Percentiles rank a stretch among this genome's conserved stretches.
These are phyloP conservation scores for Paecilomyces formosus DNA, from an alignment of 2,329 filamentous ascomycete genomes.

Conservation along the genomic window DNA sequence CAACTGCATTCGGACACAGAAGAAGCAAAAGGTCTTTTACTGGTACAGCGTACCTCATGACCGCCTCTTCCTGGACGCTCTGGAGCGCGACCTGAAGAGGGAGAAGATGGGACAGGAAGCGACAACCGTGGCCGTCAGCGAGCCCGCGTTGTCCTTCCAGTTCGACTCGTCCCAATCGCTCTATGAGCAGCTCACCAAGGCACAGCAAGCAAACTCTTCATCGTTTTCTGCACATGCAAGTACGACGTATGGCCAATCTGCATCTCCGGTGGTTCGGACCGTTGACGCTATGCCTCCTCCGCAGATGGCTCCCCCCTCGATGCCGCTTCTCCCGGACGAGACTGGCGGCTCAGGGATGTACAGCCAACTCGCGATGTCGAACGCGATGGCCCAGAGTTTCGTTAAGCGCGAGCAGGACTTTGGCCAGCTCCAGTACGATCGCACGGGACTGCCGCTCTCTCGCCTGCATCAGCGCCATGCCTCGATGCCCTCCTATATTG, in stretches of 20 bases:
- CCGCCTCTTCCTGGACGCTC: slow-evolving; percentile 89
- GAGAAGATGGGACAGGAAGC: slow-evolving; percentile 99
- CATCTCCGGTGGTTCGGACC: slow-evolving; percentile 80
- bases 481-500: slow-evolving; percentile 97
- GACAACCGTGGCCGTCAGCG: slow-evolving; percentile 91
- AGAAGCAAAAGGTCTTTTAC: slow-evolving; percentile 99
- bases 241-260: slow-evolving; percentile 59
- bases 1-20: slow-evolving; percentile 99
- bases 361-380: slow-evolving; percentile 61
- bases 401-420: slow-evolving; percentile 89
- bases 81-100: slow-evolving; percentile 95
- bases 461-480: slow-evolving; percentile 86
- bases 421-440: slow-evolving; percentile 76
- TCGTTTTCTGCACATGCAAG: slow-evolving; percentile 81
- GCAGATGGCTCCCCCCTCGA: slow-evolving; percentile 64
- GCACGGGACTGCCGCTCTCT: slow-evolving; percentile 77
- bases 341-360: slow-evolving; percentile 63
- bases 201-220: slow-evolving; percentile 96
- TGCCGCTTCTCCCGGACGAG: slow-evolving; percentile 55
- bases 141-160: slow-evolving; percentile 95
- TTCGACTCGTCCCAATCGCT: slow-evolving; percentile 98
- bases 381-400: slow-evolving; percentile 60
- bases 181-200: slow-evolving; percentile 98
- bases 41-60: slow-evolving; percentile 99
- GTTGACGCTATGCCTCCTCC: slow-evolving; percentile 89